phyloP scores from a whole-genome alignment of 768 basidiomycete species.

The Antrodiella citrinella region DNA sequence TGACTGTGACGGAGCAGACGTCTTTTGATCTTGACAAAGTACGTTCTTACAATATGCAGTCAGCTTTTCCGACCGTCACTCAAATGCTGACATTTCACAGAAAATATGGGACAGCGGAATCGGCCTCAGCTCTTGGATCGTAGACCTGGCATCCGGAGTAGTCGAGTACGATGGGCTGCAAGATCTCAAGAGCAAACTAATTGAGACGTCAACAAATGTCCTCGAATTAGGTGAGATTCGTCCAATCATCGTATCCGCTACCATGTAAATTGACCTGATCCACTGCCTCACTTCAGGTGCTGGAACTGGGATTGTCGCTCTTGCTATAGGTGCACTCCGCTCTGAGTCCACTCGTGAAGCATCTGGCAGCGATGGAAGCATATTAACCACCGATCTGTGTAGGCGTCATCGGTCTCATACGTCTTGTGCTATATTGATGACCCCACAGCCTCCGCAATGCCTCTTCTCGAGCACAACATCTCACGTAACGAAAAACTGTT shows the following conservation, averaged over 20 bases:
- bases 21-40: slow-evolving; percentile 95
- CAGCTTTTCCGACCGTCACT: too few species aligned
- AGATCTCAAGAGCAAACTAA: not conserved
- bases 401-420: slow-evolving; percentile 18
- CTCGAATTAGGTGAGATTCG: slow-evolving; percentile 71
- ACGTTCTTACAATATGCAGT: slow-evolving; percentile 6
- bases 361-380: slow-evolving; percentile 9
- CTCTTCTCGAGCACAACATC: slow-evolving; percentile 70
- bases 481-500: slow-evolving; percentile 32
- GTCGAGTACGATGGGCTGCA: not conserved
- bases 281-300: too few species aligned
- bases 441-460: slow-evolving; percentile 66
- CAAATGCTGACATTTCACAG: too few species aligned
- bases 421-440: not conserved
- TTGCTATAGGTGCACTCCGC: slow-evolving; percentile 53
- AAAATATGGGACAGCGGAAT: slow-evolving; percentile 97
- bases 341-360: slow-evolving; percentile 22
- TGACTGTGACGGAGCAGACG: slow-evolving; percentile 70
- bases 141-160: slow-evolving; percentile 20
- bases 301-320: slow-evolving; percentile 77
- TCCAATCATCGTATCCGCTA: too few species aligned
- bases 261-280: too few species aligned
- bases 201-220: slow-evolving; percentile 26
- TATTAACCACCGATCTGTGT: slow-evolving; percentile 73
- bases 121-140: slow-evolving; percentile 75